These are phyloP conservation scores for Gremmenia infestans DNA, from an alignment of 2,329 filamentous ascomycete species.

Conservation along the genomic window DNA sequence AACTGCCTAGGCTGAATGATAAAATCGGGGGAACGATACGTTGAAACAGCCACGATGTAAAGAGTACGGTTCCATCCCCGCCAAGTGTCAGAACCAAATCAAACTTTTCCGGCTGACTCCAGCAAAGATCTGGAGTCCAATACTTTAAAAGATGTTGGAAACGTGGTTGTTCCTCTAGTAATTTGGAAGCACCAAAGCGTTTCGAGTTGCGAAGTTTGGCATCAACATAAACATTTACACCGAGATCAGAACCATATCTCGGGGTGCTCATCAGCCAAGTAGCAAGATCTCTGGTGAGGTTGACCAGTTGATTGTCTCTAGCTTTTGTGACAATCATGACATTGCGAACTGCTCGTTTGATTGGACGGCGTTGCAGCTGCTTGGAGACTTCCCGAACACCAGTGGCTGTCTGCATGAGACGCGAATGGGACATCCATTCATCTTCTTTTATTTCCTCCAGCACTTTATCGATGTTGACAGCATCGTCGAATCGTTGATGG, in stretches of 20 bases:
- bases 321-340: constrained; percentile 99
- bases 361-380: constrained; percentile 85
- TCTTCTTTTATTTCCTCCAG: constrained; percentile 89
- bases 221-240: constrained; percentile 97
- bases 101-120: constrained; percentile 89
- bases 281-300: constrained; percentile 80
- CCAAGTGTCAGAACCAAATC: constrained; percentile 88
- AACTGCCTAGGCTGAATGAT: constrained; percentile 76
- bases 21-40: constrained; percentile 79
- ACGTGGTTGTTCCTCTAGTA: constrained; percentile 68
- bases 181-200: constrained; percentile 72
- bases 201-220: constrained; percentile 85
- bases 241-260: constrained; percentile 82
- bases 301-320: constrained; percentile 86
- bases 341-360: constrained; percentile 85
- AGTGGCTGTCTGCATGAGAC: constrained; percentile 90
- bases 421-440: constrained; percentile 87
- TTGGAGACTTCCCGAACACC: constrained; percentile 93
- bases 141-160: constrained; percentile 85
- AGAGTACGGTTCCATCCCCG: constrained; percentile 81
- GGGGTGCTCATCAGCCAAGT: constrained; percentile 86
- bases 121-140: constrained; percentile 95
- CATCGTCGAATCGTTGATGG: constrained; percentile 93
- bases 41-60: constrained; percentile 90
- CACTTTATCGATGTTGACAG: constrained; percentile 90